phyloP scores from a whole-genome alignment of 2,329 filamentous ascomycete species.

The Fusarium fujikuroi region DNA sequence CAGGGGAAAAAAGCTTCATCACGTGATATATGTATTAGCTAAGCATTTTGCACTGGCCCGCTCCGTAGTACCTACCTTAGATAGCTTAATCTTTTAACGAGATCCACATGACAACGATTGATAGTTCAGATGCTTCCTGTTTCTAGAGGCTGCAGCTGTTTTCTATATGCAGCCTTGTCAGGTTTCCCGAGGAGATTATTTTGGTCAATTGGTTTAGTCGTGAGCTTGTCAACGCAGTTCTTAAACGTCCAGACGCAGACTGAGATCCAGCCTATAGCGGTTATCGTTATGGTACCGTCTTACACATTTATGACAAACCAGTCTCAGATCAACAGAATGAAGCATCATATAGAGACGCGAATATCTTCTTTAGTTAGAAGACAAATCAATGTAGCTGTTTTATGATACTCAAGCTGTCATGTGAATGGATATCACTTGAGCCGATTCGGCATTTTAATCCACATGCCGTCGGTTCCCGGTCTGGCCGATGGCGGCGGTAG shows the following conservation, averaged over 20 bases:
- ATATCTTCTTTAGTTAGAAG: not conserved
- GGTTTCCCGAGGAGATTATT: not conserved
- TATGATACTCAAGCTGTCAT: conserved; percentile 6
- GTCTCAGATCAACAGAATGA: not conserved
- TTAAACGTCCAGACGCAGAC: not conserved
- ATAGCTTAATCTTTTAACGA: not conserved
- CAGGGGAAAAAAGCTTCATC: not conserved
- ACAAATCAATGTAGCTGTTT: not conserved
- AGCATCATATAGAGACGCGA: not conserved
- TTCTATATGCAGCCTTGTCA: not conserved
- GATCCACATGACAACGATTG: not conserved
- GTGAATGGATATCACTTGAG: conserved; percentile 16
- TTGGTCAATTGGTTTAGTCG: not conserved
- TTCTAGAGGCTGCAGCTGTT: not conserved
- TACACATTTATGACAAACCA: not conserved
- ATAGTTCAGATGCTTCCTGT: not conserved
- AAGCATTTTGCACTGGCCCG: conserved; percentile 2
- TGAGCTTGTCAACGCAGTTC: not conserved
- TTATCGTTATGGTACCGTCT: not conserved
- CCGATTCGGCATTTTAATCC: conserved; percentile 38
- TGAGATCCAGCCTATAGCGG: not conserved
- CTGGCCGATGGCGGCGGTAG: conserved; percentile 44
- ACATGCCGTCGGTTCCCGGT: conserved; percentile 40
- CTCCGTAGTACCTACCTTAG: not conserved
- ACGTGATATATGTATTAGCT: not conserved